phyloP scores from a whole-genome alignment of 306 rosid species.

The Purshia tridentata region DNA sequence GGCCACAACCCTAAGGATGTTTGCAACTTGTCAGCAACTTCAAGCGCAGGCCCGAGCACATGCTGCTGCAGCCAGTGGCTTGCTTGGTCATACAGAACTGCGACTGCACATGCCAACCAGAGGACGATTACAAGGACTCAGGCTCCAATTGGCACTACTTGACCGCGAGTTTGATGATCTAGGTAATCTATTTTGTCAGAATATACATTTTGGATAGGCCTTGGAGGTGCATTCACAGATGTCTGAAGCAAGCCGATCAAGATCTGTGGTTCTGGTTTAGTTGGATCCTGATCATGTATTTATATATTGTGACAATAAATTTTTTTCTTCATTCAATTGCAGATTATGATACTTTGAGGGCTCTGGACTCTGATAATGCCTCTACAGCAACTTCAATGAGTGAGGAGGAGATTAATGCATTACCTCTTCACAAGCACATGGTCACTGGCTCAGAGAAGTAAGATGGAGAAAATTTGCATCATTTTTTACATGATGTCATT shows the following conservation, averaged over 20 bases:
- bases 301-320: background rate
- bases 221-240: background rate
- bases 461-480: constrained; percentile 22
- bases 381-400: constrained; percentile 46
- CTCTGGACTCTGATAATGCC: constrained; percentile 36
- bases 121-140: constrained; percentile 37
- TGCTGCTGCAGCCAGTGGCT: constrained; percentile 35
- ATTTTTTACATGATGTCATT: background rate
- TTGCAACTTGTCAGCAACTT: constrained; percentile 37
- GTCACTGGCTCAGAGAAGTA: constrained; percentile 39
- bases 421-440: constrained; percentile 56
- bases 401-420: constrained; percentile 60
- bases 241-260: background rate
- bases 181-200: constrained; percentile 5
- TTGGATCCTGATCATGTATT: background rate
- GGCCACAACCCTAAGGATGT: constrained; percentile 38
- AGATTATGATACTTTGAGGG: constrained; percentile 46
- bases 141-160: constrained; percentile 36
- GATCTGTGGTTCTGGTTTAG: constrained; percentile 8
- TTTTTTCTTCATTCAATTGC: constrained; percentile 21
- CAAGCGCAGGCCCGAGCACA: constrained; percentile 32
- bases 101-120: constrained; percentile 36
- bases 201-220: background rate
- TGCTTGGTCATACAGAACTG: constrained; percentile 32
- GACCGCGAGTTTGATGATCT: constrained; percentile 40